Conservation (phyloP, 495 filamentous ascomycete genomes). For the Tuber microsphaerosporum region DNA sequence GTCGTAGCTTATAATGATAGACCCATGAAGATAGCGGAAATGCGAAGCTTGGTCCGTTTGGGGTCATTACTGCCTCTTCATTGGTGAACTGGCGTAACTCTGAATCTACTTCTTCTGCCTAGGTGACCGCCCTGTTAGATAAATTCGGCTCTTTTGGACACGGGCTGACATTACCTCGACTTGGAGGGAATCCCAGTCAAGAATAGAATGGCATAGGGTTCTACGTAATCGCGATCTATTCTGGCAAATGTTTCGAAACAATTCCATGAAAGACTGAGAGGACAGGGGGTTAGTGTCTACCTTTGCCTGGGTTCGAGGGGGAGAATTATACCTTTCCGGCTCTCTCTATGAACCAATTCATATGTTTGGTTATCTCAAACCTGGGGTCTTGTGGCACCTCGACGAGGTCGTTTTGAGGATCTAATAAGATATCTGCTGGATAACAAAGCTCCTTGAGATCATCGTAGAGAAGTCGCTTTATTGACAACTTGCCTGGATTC, state of each 20-base stretch:
- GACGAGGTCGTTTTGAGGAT: slow-evolving; percentile 63
- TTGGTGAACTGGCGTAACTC: slow-evolving; percentile 58
- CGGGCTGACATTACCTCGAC: slow-evolving; percentile 51
- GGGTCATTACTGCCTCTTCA: slow-evolving; percentile 51
- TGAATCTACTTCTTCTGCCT: slow-evolving; percentile 69
- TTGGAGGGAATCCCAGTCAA: slow-evolving; percentile 80
- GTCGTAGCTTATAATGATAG: slow-evolving; percentile 75
- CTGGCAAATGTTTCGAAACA: slow-evolving; percentile 74
- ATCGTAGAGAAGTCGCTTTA: slow-evolving; percentile 67
- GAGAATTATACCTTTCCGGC: slow-evolving; percentile 46
- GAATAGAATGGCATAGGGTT: slow-evolving; percentile 69
- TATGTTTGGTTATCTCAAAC: slow-evolving; percentile 64
- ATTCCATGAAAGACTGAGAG: slow-evolving; percentile 67
- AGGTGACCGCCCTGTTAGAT: slow-evolving; percentile 13
- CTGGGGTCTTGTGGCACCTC: slow-evolving; percentile 72
- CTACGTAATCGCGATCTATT: slow-evolving; percentile 83
- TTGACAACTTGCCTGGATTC: slow-evolving; percentile 58
- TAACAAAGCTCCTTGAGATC: slow-evolving; percentile 71
- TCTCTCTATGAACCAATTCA: slow-evolving; percentile 72
- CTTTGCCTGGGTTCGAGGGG: not conserved
- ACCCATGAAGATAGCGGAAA: slow-evolving; percentile 82
- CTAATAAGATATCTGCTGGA: slow-evolving; percentile 61
- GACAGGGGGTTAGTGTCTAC: slow-evolving; percentile 15
- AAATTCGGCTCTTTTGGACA: not conserved
- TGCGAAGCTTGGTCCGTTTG: slow-evolving; percentile 49